Evolutionary conservation across 805 yeast genomes (phyloP).

Genomic region (Lipomyces kockii): DNA sequence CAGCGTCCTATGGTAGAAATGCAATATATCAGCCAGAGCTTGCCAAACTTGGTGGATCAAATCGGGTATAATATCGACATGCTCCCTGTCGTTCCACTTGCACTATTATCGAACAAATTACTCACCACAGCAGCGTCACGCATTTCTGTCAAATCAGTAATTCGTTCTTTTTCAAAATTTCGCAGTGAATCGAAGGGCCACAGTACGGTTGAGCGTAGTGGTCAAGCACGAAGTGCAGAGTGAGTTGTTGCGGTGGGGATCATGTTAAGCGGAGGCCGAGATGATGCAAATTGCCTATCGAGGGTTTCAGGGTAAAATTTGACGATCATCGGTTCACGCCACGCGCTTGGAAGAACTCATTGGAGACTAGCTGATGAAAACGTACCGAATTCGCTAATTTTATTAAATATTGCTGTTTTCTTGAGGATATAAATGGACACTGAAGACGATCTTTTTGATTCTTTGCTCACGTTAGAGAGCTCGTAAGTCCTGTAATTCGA

Average conservation of each 20-base stretch:
- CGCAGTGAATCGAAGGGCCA: not conserved
- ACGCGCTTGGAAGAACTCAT: not conserved
- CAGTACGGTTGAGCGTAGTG: not conserved
- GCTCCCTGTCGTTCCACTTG: not conserved
- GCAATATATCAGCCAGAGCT: not conserved
- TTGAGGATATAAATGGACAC: conserved; percentile 18
- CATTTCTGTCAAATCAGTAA: not conserved
- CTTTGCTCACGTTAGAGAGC: conserved; percentile 28
- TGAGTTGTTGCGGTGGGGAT: not conserved
- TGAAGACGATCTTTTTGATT: conserved; percentile 32
- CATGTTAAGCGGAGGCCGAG: not conserved
- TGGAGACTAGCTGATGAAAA: not conserved
- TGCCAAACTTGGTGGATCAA: not conserved
- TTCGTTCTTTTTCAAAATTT: not conserved
- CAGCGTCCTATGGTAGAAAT: conserved; percentile 13
- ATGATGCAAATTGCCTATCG: too few species aligned
- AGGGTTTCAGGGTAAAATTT: not conserved
- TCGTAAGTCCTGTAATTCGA: conserved; percentile 17
- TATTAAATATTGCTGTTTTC: not conserved
- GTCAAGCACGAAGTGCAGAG: not conserved
- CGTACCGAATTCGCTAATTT: not conserved
- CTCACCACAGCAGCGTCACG: not conserved
- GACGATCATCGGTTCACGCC: not conserved
- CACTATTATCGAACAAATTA: not conserved
- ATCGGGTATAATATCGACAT: not conserved